A percentile compares a stretch with the other conserved stretches of the same genome.
Conservation (phyloP, 805 yeast species). For the Metschnikowia lochheadii region DNA sequence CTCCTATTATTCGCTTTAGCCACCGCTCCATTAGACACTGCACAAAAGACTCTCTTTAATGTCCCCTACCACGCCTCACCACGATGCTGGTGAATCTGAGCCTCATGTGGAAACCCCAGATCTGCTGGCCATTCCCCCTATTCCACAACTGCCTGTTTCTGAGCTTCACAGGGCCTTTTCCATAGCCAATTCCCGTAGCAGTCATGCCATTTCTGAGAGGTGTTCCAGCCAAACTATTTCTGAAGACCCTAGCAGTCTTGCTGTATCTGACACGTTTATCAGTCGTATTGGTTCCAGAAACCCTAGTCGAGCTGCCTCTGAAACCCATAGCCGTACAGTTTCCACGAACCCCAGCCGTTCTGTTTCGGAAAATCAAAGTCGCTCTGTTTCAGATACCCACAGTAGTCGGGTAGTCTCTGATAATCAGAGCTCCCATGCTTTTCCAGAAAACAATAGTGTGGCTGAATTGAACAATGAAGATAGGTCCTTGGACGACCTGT, state of each 20-base stretch:
- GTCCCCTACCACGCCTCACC: neutral
- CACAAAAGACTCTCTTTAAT: neutral
- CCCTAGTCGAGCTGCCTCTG: too few species aligned
- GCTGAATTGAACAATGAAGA: neutral
- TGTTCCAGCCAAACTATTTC: neutral
- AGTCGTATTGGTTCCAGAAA: too few species aligned
- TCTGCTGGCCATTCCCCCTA: neutral
- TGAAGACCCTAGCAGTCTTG: neutral
- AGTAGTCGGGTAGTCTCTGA: neutral
- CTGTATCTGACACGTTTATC: neutral
- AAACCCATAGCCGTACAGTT: too few species aligned
- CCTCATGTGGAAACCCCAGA: neutral
- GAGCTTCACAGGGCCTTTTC: constrained; percentile 11
- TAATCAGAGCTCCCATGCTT: neutral
- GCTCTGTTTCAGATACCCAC: neutral
- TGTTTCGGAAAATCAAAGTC: too few species aligned
- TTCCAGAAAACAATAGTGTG: neutral
- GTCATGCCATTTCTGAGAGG: neutral
- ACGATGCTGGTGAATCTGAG: neutral
- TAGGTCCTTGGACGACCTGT: neutral
- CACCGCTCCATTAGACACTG: neutral
- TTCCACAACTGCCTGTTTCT: constrained; percentile 10
- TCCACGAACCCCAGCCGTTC: too few species aligned
- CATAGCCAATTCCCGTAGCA: neutral
- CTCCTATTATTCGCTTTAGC: neutral